Base-by-base conservation (phyloP, 116 monocot species). In the Iris pallida region DNA sequence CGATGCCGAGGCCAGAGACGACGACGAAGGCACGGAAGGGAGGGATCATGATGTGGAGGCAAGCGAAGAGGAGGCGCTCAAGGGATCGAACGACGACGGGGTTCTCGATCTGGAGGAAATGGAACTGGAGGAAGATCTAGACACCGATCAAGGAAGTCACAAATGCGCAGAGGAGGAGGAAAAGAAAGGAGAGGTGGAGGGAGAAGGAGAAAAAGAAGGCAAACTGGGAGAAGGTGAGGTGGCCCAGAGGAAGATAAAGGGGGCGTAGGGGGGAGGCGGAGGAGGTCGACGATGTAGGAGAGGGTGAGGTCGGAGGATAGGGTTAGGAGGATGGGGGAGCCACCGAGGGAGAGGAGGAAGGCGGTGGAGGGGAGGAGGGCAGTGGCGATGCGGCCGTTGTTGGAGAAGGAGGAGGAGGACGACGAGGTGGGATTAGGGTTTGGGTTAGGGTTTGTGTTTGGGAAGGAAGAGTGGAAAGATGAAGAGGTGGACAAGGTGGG, bases 61-160 rank as follows among this genome's bases (percentile, higher is more conserved):
- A 93, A 4, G 93, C 88, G 16, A 98, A 98, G 64, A 98, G 84
- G 20, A 98, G 65, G 30, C 93, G 80, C 66, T 98, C 98, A 4
- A 98, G 88, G 56, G 88, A 70, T 16, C 59, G 45, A 14, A 73
- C 75, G 17, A 98, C 76, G 43, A 85, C 71, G 5, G 90, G 90
- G 64, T 80, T 79, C 80, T 98, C 90, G 63, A 98, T 76, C 77
- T 86, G 90, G 69, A 98, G 77, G 88, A 88, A 98, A 4, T 75
- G 70, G 74, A 98, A 98, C 61, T 98, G 85, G 47, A 98, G 78
- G 44, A 93, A 90, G 9, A 82, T 71, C 98, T 93, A 98, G 44
- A 89, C 75, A 44, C 93, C 93, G 40, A 98, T 72, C 47, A 98
- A 76, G 75, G 93, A 93, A 58, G 74, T 83, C 43, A 73, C 78